Evolutionary conservation across 345 rosid species (phyloP), one percentile per base, ranked within the genome.

Genomic region (Garcia nutans): DNA sequence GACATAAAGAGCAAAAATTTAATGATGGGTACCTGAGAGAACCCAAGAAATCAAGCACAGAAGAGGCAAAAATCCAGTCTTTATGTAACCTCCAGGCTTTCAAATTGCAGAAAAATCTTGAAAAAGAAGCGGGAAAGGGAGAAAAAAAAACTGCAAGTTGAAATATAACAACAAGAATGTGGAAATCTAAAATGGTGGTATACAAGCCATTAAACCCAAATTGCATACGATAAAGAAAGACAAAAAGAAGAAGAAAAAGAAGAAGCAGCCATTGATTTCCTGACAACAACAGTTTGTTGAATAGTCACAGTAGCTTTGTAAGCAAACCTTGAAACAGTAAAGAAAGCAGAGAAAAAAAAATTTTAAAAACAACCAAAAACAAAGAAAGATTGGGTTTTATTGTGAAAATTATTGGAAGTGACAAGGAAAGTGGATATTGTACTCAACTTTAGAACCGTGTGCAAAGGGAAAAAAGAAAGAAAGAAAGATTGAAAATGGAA

Each of bases 11-110:
- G 74, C 45, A 57, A 24, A 65, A 54, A 17, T 50, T 44, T 10
- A 65, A 57, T 50, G 42, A 69, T 52, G 74, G 75, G 73, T 82
- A 86, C 87, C 89, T 82, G 77, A 81, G 63, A 83, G 26, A 73
- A 78, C 54, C 73, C 76, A 68, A 74, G 74, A 73, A 80, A 71
- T 69, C 72, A 77, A 74, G 67, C 54, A 33, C 71, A 72, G 78
- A 58, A 41, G 67, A 74, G 69, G 65, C 28, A 65, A 82, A 80
- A 64, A 65, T 71, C 62, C 79, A 67, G 67, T 74, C 70, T 64
- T 70, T 70, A 5, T 15, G 76, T 49, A 58, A 72, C 31, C 71
- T 73, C 70, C 66, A 59, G 37, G 76, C 77, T 68, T 78, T 33
- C 58, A 70, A 70, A 65, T 78, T 49, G 70, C 76, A 24, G 73